A percentile compares a stretch with the other conserved stretches of the same genome.
phyloP scores from a whole-genome alignment of 75 land plant species.

The Picea sitchensis region DNA sequence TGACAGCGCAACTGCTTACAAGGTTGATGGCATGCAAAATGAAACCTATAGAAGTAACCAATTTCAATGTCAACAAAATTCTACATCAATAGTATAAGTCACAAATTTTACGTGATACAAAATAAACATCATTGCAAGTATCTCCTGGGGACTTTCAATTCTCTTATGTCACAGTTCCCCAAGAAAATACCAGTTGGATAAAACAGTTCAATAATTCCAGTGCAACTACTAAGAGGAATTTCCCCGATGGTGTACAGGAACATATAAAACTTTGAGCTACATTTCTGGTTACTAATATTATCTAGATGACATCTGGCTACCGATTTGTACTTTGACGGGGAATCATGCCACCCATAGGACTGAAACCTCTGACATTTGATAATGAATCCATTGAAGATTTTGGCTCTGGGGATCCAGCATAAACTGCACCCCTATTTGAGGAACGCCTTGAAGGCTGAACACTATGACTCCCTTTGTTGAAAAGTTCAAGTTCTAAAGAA shows the following conservation, averaged over 20 bases:
- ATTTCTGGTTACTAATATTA: background rate
- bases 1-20: background rate
- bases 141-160: background rate
- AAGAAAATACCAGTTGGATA: background rate
- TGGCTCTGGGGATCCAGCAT: constrained; percentile 3
- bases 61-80: background rate
- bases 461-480: constrained; percentile 6
- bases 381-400: background rate
- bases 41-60: background rate
- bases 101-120: background rate
- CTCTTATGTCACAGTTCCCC: background rate
- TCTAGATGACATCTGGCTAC: background rate
- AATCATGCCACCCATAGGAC: background rate
- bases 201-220: background rate
- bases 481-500: constrained; percentile 33
- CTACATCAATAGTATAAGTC: background rate
- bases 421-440: constrained; percentile 8
- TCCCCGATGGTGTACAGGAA: background rate
- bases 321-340: constrained; percentile 5
- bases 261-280: too few relatives aligned
- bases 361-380: constrained; percentile 6
- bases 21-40: constrained; percentile 3
- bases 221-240: background rate
- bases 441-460: constrained; percentile 4
- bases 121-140: background rate